Evolutionary conservation across 1,139 yeast genomes (phyloP).

Genomic region (Hansenula sp.): DNA sequence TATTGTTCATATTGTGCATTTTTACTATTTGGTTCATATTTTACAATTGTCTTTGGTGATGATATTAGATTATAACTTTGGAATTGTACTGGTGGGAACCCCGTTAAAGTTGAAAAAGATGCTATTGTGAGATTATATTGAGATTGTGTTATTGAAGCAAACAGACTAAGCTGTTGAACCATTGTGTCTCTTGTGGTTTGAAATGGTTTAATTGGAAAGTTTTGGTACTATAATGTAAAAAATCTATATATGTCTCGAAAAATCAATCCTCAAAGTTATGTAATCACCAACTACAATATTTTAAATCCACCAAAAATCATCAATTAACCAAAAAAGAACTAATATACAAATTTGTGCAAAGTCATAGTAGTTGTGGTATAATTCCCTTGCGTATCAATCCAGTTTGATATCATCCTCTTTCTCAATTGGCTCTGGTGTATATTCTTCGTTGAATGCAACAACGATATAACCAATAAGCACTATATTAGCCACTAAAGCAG

Average conservation of each 20-base stretch:
- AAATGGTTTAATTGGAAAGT: too few relatives aligned
- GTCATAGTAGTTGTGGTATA: neutral
- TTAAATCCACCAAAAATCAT: too few relatives aligned
- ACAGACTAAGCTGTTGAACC: slow-evolving; percentile 35
- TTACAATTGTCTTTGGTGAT: slow-evolving; percentile 26
- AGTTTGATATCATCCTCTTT: slow-evolving; percentile 33
- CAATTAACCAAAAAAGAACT: too few relatives aligned
- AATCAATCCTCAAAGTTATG: too few relatives aligned
- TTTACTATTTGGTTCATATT: slow-evolving; percentile 24
- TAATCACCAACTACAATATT: too few relatives aligned
- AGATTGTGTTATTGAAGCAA: slow-evolving; percentile 25
- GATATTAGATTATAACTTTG: slow-evolving; percentile 26
- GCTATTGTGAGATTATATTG: slow-evolving; percentile 27
- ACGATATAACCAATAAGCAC: slow-evolving; percentile 83
- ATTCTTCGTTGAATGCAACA: slow-evolving; percentile 82
- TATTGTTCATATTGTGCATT: slow-evolving; percentile 21
- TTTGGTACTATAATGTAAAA: too few relatives aligned
- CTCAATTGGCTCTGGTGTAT: slow-evolving; percentile 31
- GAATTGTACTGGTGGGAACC: slow-evolving; percentile 27
- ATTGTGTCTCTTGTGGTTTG: slow-evolving; percentile 15
- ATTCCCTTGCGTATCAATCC: slow-evolving; percentile 12
- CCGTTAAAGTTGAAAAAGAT: slow-evolving; percentile 30
- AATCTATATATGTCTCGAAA: too few relatives aligned
- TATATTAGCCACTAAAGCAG: slow-evolving; percentile 83
- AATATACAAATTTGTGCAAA: neutral